Base-by-base conservation (phyloP, 139 green algal genomes). In the Pseudopediastrum boryanum region DNA sequence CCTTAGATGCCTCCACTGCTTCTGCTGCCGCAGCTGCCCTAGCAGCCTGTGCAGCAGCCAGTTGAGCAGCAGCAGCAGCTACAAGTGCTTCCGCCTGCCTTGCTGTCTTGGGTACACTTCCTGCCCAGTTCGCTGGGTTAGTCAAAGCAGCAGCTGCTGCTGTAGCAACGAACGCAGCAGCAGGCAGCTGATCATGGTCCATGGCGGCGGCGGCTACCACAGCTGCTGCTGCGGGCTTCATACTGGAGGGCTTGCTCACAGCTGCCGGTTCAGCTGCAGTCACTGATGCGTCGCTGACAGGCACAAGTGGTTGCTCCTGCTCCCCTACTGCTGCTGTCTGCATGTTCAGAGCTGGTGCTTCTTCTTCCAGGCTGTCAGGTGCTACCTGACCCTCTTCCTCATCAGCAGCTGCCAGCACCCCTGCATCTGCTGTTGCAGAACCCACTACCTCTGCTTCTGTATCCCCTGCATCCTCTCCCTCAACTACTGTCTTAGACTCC, bases 171-270 rank as follows among this genome's bases (percentile, higher is more conserved):
- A 70, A 38, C 4, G 56, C 71, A 56, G 71, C 71, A 35, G 19
- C 36, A 1, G 69, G 71, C 38, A 39, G 63, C 8, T 39, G 41
- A 25, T 54, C 71, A 23, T 70, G 56, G 8, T 66, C 44, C 7
- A 23, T 70, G 13, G 71, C 71, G 39, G 71, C 54, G 4, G 43
- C 25, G 8, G 68, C 71, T 59, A 56, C 71, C 54, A 70, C 71
- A 2, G 54, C 12, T 43, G 71, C 54, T 70, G 54, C 54, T 31
- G 71, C 54, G 9, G 69, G 19, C 38, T 54, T 33, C 10, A 35
- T 41, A 42, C 58, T 78, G 54, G 41, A 70, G 31, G 33, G 59
- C 29, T 70, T 44, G 42, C 39, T 41, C 10, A n/a, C n/a, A n/a
- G n/a, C n/a, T n/a, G n/a, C n/a, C n/a, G n/a, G n/a, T n/a, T n/a